These are phyloP conservation scores for Guadua angustifolia DNA, from an alignment of 176 grass and related monocot species.

Conservation along the genomic window DNA sequence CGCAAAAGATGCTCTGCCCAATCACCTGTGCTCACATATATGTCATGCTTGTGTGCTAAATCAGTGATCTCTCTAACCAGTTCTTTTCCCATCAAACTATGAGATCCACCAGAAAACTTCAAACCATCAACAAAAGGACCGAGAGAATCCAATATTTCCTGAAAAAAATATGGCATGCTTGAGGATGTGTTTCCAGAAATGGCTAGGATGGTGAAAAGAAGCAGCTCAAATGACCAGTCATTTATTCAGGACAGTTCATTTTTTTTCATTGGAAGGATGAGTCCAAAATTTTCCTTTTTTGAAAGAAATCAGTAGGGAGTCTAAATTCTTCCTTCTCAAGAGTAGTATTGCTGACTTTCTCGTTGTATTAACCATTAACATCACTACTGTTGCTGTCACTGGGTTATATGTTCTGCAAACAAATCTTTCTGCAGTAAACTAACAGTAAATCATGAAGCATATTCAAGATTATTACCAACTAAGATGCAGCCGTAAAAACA, in stretches of 20 bases:
- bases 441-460: neutral
- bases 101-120: constrained; percentile 89
- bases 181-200: constrained; percentile 17
- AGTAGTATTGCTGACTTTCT: neutral
- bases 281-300: neutral
- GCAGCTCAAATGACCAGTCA: neutral
- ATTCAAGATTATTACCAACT: neutral
- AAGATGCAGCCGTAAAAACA: neutral
- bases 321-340: neutral
- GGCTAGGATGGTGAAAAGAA: neutral
- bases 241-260: neutral
- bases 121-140: constrained; percentile 78
- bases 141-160: constrained; percentile 70
- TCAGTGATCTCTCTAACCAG: constrained; percentile 76
- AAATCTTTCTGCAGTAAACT: neutral
- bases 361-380: neutral
- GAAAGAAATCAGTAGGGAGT: neutral
- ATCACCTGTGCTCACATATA: constrained; percentile 96
- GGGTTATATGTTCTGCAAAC: neutral
- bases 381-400: neutral
- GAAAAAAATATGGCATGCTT: neutral
- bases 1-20: constrained; percentile 89
- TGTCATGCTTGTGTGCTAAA: constrained; percentile 83
- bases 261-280: neutral
- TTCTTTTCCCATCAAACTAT: constrained; percentile 73